These are phyloP conservation scores for Ascocoryne sarcoides DNA, from an alignment of 2,329 filamentous ascomycete genomes.

Conservation along the genomic window DNA sequence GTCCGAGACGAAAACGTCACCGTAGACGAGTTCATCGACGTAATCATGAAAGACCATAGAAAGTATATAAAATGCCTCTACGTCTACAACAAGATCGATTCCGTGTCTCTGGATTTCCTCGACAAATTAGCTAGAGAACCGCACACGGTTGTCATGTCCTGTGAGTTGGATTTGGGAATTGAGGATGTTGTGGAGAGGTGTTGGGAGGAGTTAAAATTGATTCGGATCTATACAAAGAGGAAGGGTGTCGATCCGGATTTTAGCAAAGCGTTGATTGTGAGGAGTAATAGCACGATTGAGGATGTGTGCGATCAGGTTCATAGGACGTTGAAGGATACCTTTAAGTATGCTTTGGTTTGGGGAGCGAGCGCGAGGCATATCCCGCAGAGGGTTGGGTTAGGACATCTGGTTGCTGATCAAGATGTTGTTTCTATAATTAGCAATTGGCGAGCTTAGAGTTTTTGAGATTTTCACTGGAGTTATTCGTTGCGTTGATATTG, in stretches of 20 bases:
- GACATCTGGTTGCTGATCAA: conserved; percentile 66
- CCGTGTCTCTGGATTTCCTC: conserved; percentile 85
- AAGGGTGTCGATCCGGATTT: conserved; percentile 90
- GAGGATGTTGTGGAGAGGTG: conserved; percentile 89
- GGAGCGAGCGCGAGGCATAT: conserved; percentile 91
- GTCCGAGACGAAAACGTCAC: conserved; percentile 92
- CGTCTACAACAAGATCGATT: conserved; percentile 99
- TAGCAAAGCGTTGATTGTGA: conserved; percentile 82
- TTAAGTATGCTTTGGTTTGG: conserved; percentile 98
- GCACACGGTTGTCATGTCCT: conserved; percentile 93
- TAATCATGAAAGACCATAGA: conserved; percentile 97
- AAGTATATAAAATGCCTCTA: conserved; percentile 95
- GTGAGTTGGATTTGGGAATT: conserved; percentile 89
- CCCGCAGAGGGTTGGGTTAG: conserved; percentile 82
- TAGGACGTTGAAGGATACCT: conserved; percentile 89
- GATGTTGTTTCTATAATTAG: conserved; percentile 62
- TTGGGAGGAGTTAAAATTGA: conserved; percentile 86
- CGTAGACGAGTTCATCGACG: conserved; percentile 97
- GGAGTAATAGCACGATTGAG: conserved; percentile 80
- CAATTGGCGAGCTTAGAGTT: conserved; percentile 48
- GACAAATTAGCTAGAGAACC: conserved; percentile 88
- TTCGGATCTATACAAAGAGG: conserved; percentile 93
- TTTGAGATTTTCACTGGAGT: not conserved
- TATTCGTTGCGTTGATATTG: not conserved
- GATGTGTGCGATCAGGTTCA: conserved; percentile 97